Conservation (phyloP, 208 protist genomes). For the Histomonas meleagridis region DNA sequence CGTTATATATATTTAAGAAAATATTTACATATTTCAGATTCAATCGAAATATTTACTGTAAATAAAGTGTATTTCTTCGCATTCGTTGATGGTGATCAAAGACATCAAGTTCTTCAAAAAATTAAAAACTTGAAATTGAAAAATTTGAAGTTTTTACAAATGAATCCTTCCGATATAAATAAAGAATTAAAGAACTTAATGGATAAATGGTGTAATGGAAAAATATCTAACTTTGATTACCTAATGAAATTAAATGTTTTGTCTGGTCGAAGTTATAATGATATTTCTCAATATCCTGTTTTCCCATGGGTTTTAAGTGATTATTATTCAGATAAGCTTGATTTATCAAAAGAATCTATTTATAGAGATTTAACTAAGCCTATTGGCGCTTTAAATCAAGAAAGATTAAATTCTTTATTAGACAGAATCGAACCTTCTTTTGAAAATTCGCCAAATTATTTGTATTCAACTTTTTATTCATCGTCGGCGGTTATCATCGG, state of each 20-base stretch:
- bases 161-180: not conserved
- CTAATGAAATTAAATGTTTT: conserved; percentile 72
- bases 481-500: not conserved
- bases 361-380: conserved; percentile 14
- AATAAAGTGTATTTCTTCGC: not conserved
- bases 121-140: not conserved
- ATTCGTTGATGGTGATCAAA: not conserved
- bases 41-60: conserved; percentile 16
- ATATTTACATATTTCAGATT: not conserved
- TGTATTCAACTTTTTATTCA: conserved; percentile 7
- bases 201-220: conserved; percentile 26
- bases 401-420: not conserved
- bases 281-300: conserved; percentile 91
- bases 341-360: not conserved
- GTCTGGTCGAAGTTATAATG: conserved; percentile 79
- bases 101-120: not conserved
- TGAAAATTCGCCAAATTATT: not conserved
- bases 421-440: not conserved
- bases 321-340: not conserved
- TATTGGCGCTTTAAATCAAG: not conserved
- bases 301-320: conserved; percentile 68
- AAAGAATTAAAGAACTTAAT: not conserved
- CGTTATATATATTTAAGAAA: not conserved
- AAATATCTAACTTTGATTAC: conserved; percentile 43
- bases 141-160: not conserved